phyloP scores from a whole-genome alignment of 1,284 basidiomycete genomes.

The Tylopilus sp. region DNA sequence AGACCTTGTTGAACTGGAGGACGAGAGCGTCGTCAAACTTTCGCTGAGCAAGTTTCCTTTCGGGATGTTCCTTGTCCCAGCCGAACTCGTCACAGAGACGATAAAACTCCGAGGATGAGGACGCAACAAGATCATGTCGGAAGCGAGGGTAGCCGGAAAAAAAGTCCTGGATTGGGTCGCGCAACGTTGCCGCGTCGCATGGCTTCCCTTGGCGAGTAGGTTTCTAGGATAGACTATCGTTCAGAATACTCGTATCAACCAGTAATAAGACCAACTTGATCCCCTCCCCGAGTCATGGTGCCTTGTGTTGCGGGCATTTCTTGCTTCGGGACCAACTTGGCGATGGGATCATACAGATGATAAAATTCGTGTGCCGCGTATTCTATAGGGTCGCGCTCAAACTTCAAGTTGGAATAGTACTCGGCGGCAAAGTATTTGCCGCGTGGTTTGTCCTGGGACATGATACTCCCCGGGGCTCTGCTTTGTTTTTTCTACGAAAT shows the following conservation, averaged over 20 bases:
- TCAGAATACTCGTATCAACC: neutral
- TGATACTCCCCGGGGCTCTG: neutral
- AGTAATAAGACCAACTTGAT: neutral
- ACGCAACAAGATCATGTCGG: neutral
- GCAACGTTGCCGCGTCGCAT: neutral
- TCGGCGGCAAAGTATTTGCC: conserved; percentile 18
- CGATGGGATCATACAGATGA: conserved; percentile 22
- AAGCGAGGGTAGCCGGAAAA: neutral
- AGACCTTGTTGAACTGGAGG: conserved; percentile 25
- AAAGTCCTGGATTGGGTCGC: neutral
- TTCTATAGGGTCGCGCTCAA: conserved; percentile 15
- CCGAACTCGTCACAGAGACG: conserved; percentile 25
- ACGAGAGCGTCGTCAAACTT: conserved; percentile 28
- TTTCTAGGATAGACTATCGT: neutral
- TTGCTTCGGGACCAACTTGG: conserved; percentile 14
- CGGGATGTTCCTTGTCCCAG: conserved; percentile 9
- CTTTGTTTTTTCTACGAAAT: neutral
- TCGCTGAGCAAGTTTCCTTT: neutral
- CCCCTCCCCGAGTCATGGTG: neutral
- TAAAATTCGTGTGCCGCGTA: conserved; percentile 33
- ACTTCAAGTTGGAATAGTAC: conserved; percentile 11
- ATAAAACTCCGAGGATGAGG: conserved; percentile 34
- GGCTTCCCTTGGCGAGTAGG: neutral
- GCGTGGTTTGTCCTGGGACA: neutral
- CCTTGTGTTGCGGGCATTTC: neutral